phyloP scores from a whole-genome alignment of 78 protist genomes.

The Pigoraptor vietnamica region DNA sequence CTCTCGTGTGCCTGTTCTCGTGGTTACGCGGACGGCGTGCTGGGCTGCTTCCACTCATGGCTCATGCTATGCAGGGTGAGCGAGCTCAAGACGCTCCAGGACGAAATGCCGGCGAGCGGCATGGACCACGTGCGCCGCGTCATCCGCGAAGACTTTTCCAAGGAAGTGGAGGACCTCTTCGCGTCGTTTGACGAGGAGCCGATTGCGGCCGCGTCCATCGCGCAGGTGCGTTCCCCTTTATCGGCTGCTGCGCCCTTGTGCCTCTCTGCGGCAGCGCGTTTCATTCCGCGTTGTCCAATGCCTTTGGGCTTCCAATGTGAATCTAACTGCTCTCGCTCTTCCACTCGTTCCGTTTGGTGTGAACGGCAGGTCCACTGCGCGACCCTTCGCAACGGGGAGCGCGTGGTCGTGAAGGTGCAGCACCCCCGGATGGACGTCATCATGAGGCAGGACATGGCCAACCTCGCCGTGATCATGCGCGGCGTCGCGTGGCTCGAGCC shows the following conservation, averaged over 20 bases:
- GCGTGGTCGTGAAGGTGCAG: slow-evolving; percentile 17
- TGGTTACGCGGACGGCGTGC: too few species aligned
- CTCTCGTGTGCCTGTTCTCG: too few species aligned
- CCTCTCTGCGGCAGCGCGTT: not conserved
- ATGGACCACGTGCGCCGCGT: not conserved
- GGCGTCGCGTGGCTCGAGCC: slow-evolving; percentile 11
- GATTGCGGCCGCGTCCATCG: slow-evolving; percentile 49
- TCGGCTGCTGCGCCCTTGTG: too few species aligned
- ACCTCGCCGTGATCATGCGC: not conserved
- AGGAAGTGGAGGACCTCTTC: not conserved
- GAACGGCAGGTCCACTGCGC: slow-evolving; percentile 21
- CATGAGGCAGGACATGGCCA: slow-evolving; percentile 5
- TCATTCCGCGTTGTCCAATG: not conserved
- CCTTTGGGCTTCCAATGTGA: not conserved
- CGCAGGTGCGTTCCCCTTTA: too few species aligned
- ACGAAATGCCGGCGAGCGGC: not conserved
- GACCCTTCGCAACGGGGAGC: not conserved
- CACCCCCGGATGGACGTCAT: not conserved
- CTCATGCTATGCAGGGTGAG: not conserved
- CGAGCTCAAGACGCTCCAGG: not conserved
- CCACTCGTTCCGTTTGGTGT: not conserved
- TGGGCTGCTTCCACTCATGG: too few species aligned
- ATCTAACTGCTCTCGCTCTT: not conserved
- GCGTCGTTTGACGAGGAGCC: slow-evolving; percentile 11
- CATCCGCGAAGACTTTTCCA: not conserved